Evolutionary conservation across 2,329 filamentous ascomycete species (phyloP), one percentile per base, ranked within the genome.

Genomic region (Exserohilum rostratum): DNA sequence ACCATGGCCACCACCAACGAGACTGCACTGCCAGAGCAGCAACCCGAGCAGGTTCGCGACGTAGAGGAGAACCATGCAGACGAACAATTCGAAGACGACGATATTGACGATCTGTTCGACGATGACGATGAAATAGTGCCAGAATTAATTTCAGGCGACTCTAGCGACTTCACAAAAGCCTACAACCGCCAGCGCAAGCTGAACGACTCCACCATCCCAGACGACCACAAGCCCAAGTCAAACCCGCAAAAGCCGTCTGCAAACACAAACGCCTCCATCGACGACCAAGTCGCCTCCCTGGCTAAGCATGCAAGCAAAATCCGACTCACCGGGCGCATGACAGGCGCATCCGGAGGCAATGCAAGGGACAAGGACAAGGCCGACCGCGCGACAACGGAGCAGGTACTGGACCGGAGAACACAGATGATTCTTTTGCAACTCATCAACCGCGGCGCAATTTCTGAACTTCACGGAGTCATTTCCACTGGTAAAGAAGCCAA

Each of bases 401-500:
- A 97, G 76, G 95, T 99, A 44, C 80, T 99, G 57, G 95, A 99
- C 77, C 91, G 92, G 60, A 85, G 92, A 49, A 99, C 95, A 12
- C 89, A 93, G 64, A 96, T 97, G 91, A 93, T 99, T 57, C 81
- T 99, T 49, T 82, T 97, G 61, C 91, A 97, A 78, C 91, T 99
- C 84, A 93, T 98, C 80, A 97, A 98, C 76, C 87, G 91, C 30
- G 89, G 91, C 56, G 82, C 93, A 59, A 87, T 99, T 45, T 90
- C 89, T 53, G 93, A 97, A 76, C 88, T 99, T 46, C 92, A 99
- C 73, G 95, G 96, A 42, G 95, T 95, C 72, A 85, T 99, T 65
- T 96, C 91, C 57, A 99, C 95, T 0, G 95, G 95, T 51, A 99
- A 99, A 75, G 95, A 99, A 77, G 95, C 95, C 56, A 99, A 99